Evolutionary conservation across 495 filamentous ascomycete genomes (phyloP), one percentile per base, ranked within the genome.

Genomic region (Clavariopsis aquatica): DNA sequence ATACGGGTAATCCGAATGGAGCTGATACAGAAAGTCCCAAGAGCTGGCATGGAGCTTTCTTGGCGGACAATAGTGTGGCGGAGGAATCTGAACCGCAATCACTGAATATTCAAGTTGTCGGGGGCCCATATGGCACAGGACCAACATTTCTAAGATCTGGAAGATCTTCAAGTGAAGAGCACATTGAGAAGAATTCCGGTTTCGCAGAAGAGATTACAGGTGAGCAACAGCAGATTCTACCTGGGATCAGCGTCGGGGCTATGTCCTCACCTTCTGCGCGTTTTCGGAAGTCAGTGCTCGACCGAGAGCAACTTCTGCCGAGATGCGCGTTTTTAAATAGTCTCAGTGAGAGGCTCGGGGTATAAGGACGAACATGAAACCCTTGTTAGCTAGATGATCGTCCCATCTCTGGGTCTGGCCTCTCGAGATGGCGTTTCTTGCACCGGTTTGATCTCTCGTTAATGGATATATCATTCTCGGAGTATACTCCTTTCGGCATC

Each of bases 1-100:
- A 63, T 56, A 27, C 52, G 6, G 52, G 60, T 8, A 56, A 56
- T 23, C 60, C 60, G 12, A 57, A 46, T 12, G 38, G 10, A 24
- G 17, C 31, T 17, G 31, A 19, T 55, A 20, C 26, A 24, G 49
- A 23, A 17, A 12, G 3, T 17, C 5, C 49, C 27, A 28, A 20
- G 22, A 38, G 29, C n/a, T 55, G 52, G 52, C 26, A 13, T 10
- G 31, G 38, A 55, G 26, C 26, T 2, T 55, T 55, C 24, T 19
- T 28, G 10, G 3, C 4, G 26, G 22, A 15, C 6, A 28, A 52
- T 15, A 7, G 12, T 15, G 26, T 2, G 29, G 9, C 17, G 4
- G 23, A 8, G 20, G 49, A 10, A 15, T 52, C 49, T 52, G 20
- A 3, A 28, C 49, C 20, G 23, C 19, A 28, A 3, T 23, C 49